These are phyloP conservation scores for Trichosporon asahii DNA, from an alignment of 1,284 basidiomycete genomes.

Conservation along the genomic window DNA sequence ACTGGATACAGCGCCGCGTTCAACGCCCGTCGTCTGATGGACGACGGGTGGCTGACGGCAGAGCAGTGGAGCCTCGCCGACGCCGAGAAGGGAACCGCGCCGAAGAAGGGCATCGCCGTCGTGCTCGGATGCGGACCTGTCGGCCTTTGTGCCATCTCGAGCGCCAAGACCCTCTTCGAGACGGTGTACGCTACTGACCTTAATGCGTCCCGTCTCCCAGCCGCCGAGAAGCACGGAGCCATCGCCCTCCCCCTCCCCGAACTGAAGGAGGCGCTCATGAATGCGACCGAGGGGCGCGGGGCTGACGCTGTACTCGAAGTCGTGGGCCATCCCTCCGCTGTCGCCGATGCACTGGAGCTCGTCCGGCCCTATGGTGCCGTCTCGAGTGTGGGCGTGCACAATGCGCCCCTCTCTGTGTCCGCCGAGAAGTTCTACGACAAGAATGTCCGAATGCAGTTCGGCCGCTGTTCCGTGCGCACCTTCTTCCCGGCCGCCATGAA, in stretches of 20 bases:
- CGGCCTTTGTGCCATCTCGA: conserved; percentile 52
- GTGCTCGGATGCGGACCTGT: conserved; percentile 56
- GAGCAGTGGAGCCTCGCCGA: conserved; percentile 26
- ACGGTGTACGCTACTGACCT: conserved; percentile 45
- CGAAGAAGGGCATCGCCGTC: conserved; percentile 40
- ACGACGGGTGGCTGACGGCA: conserved; percentile 33
- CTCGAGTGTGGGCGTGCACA: conserved; percentile 68
- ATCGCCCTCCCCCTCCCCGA: conserved; percentile 39
- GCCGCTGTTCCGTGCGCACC: conserved; percentile 76
- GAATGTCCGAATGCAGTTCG: conserved; percentile 58
- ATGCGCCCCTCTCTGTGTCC: conserved; percentile 34
- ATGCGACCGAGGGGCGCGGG: conserved; percentile 49
- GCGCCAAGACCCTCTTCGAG: conserved; percentile 48
- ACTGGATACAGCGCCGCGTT: conserved; percentile 52
- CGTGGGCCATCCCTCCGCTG: conserved; percentile 70
- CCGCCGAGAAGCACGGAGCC: conserved; percentile 48
- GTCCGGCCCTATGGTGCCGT: conserved; percentile 77
- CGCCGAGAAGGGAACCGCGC: conserved; percentile 32
- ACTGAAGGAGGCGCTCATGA: conserved; percentile 30
- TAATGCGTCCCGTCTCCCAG: conserved; percentile 26
- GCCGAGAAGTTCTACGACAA: conserved; percentile 68
- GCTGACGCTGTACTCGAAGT: conserved; percentile 60
- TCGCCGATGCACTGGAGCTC: conserved; percentile 69
- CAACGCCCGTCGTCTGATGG: conserved; percentile 47
- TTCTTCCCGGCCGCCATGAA: conserved; percentile 72